Evolutionary conservation across 2,329 filamentous ascomycete species (phyloP).

Genomic region (Cephalotrichum gorgonifer): DNA sequence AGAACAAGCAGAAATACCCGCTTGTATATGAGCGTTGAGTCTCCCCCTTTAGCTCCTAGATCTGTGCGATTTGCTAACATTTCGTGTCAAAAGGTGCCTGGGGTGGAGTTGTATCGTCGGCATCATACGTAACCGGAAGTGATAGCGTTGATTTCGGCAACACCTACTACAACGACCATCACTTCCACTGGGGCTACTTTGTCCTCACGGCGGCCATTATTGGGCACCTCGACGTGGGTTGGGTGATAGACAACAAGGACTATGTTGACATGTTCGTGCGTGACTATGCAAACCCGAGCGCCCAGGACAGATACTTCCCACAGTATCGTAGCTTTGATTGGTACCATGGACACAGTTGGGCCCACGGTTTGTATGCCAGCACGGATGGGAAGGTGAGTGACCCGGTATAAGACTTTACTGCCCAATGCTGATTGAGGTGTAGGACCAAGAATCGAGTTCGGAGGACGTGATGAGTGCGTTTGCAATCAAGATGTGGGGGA

Average conservation of each 20-base stretch:
- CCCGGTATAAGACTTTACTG: background rate
- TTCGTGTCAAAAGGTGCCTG: slow-evolving; percentile 47
- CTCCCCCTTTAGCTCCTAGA: background rate
- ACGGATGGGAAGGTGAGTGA: slow-evolving; percentile 57
- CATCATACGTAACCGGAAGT: slow-evolving; percentile 60
- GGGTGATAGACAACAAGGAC: slow-evolving; percentile 57
- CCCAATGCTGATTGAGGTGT: background rate
- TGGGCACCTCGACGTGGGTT: slow-evolving; percentile 63
- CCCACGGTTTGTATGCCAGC: slow-evolving; percentile 63
- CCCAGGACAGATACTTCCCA: slow-evolving; percentile 65
- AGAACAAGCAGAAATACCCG: slow-evolving; percentile 58
- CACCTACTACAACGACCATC: slow-evolving; percentile 68
- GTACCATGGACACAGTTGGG: slow-evolving; percentile 93
- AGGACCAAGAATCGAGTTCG: slow-evolving; percentile 74
- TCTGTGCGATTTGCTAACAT: background rate
- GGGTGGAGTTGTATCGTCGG: slow-evolving; percentile 72
- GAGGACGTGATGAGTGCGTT: slow-evolving; percentile 86
- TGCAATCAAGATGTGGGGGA: slow-evolving; percentile 90
- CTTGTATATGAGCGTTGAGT: slow-evolving; percentile 52
- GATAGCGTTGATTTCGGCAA: slow-evolving; percentile 79
- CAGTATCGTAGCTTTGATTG: slow-evolving; percentile 81
- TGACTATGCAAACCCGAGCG: slow-evolving; percentile 68
- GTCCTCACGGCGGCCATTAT: slow-evolving; percentile 80
- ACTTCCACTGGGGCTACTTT: slow-evolving; percentile 80
- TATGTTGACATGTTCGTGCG: slow-evolving; percentile 80